Evolutionary conservation across 108 stramenopile species (phyloP), one percentile per base, ranked within the genome.

Genomic region (Pseudonitzschia delicatissima): DNA sequence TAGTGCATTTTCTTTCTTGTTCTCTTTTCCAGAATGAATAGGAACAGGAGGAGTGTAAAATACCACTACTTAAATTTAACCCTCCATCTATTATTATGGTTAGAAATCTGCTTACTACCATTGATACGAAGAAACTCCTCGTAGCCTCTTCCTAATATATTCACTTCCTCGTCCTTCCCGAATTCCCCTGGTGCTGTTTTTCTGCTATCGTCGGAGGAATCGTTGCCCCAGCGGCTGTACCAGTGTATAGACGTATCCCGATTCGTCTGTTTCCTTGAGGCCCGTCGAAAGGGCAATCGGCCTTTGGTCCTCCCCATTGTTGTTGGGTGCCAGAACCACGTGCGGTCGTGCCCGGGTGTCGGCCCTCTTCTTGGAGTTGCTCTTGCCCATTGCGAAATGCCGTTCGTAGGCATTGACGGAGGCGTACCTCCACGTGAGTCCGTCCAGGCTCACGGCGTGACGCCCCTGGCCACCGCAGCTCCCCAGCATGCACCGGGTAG

Each of bases 401-500:
- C 71, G 40, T 28, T 64, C 26, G 45, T 72, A 72, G 5, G 71
- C 71, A 58, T 72, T 52, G 21, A 57, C 55, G 34, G 4, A 35
- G n/a, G 50, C 36, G 37, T 72, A 72, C 39, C 48, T 35, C 71
- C 71, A 72, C 9, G 71, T 34, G 34, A 34, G 55, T 6, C 63
- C 71, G 29, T 64, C 57, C 29, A 72, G 44, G 4, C 62, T 64
- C 29, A 64, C 63, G 23, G 71, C 71, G 49, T 72, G 71, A 11
- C 71, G 62, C 32, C 71, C 71, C 25, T 53, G 48, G 28, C 39
- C 61, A 23, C 61, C 42, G 31, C 71, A 72, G 8, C 29, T 15
- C 12, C 62, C 63, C 28, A 72, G 44, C 71, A 72, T 72, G 35
- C 71, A 72, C 55, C 71, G 62, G 28, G 71, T 72, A 3, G 71